Conservation (phyloP, 2,329 filamentous ascomycete species). For the Diaporthe sp. region DNA sequence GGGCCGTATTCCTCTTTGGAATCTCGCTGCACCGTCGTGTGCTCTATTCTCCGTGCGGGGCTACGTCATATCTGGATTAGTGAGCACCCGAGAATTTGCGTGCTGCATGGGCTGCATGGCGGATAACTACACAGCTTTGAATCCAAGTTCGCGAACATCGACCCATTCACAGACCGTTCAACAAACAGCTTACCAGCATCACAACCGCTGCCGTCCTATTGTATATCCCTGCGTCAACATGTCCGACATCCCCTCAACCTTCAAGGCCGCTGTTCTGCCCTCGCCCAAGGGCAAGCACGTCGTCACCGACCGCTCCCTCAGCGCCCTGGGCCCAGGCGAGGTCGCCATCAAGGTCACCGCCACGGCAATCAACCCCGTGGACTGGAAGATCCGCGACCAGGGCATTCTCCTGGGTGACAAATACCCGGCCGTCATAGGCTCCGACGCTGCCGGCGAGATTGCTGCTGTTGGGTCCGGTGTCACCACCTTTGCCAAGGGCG, state of each 20-base stretch:
- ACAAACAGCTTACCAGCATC: not conserved
- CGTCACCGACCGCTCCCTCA: conserved; percentile 38
- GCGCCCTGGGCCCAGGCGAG: conserved; percentile 43
- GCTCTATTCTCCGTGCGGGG: not conserved
- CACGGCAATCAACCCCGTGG: conserved; percentile 53
- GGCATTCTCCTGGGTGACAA: conserved; percentile 43
- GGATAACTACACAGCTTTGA: not conserved
- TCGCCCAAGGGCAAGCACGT: conserved; percentile 36
- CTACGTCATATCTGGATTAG: conserved; percentile 11
- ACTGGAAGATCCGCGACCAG: conserved; percentile 53
- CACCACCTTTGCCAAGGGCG: conserved; percentile 50
- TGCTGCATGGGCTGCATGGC: not conserved
- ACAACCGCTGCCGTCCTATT: not conserved
- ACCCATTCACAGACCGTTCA: too few relatives aligned
- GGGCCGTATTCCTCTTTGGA: not conserved
- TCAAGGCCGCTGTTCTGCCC: conserved; percentile 40
- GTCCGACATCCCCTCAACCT: conserved; percentile 31
- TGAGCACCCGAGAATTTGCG: not conserved
- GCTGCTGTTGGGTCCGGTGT: conserved; percentile 49
- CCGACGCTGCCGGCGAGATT: conserved; percentile 53
- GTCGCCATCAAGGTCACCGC: conserved; percentile 45
- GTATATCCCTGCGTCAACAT: not conserved
- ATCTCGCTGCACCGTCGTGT: not conserved
- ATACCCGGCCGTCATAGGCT: conserved; percentile 52
- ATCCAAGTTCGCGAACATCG: not conserved